Percentiles rank a stretch among this genome's conserved stretches.
phyloP scores from a whole-genome alignment of 139 green algal species.

The Zygnema circumcarinatum region DNA sequence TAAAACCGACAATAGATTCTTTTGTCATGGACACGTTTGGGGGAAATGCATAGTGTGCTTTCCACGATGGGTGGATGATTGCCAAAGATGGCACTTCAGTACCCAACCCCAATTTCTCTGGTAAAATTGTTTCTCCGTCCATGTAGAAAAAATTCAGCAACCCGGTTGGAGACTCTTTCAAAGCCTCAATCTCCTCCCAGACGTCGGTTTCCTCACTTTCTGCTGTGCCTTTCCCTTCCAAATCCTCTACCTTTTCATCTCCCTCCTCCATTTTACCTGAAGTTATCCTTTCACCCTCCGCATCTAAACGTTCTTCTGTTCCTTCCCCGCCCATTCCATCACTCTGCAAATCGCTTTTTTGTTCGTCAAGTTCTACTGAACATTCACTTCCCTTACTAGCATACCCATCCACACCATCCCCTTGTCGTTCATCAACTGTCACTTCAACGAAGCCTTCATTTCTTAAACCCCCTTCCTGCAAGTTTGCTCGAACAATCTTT shows the following conservation, averaged over 20 bases:
- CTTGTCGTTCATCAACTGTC: not conserved
- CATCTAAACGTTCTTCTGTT: too few species aligned
- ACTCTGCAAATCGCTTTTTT: not conserved
- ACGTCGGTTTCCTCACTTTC: not conserved
- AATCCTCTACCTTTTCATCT: not conserved
- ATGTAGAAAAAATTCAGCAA: slow-evolving; percentile 1
- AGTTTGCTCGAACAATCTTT: too few species aligned
- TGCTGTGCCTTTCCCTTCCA: not conserved
- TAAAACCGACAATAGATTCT: not conserved
- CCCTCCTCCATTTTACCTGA: not conserved
- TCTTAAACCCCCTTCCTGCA: too few species aligned
- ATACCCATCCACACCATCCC: not conserved
- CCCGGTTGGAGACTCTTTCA: not conserved
- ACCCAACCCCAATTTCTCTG: not conserved
- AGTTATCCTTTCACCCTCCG: not conserved
- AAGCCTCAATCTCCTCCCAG: not conserved
- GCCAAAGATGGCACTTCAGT: not conserved
- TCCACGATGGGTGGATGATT: not conserved
- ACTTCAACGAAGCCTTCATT: too few species aligned
- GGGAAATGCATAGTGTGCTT: slow-evolving; percentile 5
- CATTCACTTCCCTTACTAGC: not conserved
- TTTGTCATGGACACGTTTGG: not conserved
- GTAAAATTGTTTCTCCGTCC: slow-evolving; percentile 6
- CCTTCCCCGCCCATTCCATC: not conserved
- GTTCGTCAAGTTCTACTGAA: not conserved